phyloP scores from a whole-genome alignment of 352 stramenopile species.

The Pythium monospermum region DNA sequence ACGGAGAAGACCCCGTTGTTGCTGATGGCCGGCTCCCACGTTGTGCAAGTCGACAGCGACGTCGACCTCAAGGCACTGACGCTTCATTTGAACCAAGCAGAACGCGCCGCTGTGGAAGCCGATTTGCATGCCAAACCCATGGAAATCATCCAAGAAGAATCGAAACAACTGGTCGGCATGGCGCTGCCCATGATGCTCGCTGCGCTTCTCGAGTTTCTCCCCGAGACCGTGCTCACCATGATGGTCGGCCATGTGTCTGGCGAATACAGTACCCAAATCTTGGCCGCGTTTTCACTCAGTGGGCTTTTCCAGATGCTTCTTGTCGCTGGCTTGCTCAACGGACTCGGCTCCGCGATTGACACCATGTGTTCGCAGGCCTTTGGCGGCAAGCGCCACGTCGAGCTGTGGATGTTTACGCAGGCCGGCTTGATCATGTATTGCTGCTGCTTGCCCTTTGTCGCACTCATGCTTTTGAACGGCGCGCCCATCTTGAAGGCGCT shows the following conservation, averaged over 20 bases:
- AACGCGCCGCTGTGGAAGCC: conserved; percentile 19
- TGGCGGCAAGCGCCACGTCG: conserved; percentile 43
- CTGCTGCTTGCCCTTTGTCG: conserved; percentile 31
- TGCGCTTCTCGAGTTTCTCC: conserved; percentile 33
- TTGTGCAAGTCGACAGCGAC: conserved; percentile 15
- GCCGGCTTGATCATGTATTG: conserved; percentile 47
- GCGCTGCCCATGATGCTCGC: conserved; percentile 36
- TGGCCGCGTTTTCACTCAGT: conserved; percentile 51
- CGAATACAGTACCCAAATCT: conserved; percentile 44
- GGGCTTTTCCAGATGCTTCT: conserved; percentile 51
- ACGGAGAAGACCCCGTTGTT: conserved; percentile 27
- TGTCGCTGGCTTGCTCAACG: conserved; percentile 41
- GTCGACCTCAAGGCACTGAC: conserved; percentile 15
- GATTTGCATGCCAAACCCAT: conserved; percentile 20
- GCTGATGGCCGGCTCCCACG: conserved; percentile 15
- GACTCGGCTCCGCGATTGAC: conserved; percentile 50
- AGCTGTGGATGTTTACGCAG: conserved; percentile 65
- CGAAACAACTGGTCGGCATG: conserved; percentile 25
- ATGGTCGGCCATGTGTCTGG: conserved; percentile 51
- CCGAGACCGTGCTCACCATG: conserved; percentile 31
- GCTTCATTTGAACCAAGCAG: conserved; percentile 22
- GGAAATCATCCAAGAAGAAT: conserved; percentile 15
- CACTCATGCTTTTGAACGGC: conserved; percentile 34
- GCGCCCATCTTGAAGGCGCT: conserved; percentile 40
- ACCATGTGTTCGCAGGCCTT: conserved; percentile 65